Percentiles rank a stretch among this genome's conserved stretches.
Conservation (phyloP, 352 stramenopile genomes). For the Globisporangium megalacanthum region DNA sequence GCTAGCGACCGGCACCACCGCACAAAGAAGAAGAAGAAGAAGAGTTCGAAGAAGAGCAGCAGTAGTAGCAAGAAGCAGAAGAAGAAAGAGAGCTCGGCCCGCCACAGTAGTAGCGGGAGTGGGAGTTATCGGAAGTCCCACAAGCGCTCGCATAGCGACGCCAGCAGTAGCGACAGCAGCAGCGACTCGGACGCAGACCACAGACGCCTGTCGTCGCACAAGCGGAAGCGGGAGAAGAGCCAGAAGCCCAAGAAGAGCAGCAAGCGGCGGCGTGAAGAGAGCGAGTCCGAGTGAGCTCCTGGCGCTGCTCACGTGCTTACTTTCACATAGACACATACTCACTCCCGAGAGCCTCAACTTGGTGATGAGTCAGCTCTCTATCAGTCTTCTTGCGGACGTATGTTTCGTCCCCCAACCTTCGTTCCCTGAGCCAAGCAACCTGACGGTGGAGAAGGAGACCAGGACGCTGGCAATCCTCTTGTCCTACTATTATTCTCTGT, state of each 20-base stretch:
- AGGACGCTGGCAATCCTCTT: too few species aligned
- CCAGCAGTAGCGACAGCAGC: conserved; percentile 11
- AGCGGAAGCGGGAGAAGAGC: conserved; percentile 6
- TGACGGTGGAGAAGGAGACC: too few species aligned
- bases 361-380: too few species aligned
- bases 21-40: conserved; percentile 11
- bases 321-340: background rate
- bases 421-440: too few species aligned
- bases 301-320: background rate
- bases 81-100: conserved; percentile 28
- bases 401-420: too few species aligned
- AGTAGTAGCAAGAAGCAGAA: conserved; percentile 28
- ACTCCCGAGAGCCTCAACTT: too few species aligned
- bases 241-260: conserved; percentile 10
- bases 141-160: conserved; percentile 17
- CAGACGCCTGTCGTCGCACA: conserved; percentile 18
- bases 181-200: conserved; percentile 11
- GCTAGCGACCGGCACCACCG: background rate
- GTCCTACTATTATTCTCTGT: too few species aligned
- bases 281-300: conserved; percentile 2
- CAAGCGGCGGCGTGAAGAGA: conserved; percentile 12
- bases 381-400: too few species aligned
- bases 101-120: conserved; percentile 12
- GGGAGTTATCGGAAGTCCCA: conserved; percentile 13
- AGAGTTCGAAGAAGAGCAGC: conserved; percentile 13